Evolutionary conservation across 192 early-diverging fungal genomes (phyloP).

Genomic region (Backusella circina): DNA sequence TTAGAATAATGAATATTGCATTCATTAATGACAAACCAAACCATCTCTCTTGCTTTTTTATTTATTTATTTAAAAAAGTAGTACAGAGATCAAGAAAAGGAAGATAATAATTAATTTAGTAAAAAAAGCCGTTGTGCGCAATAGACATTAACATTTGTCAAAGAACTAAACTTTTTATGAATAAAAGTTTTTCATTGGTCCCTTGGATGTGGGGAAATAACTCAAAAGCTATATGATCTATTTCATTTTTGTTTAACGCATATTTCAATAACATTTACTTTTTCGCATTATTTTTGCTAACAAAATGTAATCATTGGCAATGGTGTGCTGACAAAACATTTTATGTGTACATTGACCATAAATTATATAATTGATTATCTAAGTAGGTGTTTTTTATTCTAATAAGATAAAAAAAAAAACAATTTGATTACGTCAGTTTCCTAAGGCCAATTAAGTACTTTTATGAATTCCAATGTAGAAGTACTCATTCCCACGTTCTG

Average conservation of each 20-base stretch:
- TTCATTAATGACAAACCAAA: neutral
- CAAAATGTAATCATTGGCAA: neutral
- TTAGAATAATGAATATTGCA: neutral
- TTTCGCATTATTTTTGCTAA: neutral
- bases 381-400: neutral
- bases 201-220: neutral
- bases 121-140: neutral
- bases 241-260: neutral
- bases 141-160: neutral
- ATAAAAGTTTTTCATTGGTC: neutral
- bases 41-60: too few species aligned
- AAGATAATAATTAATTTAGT: neutral
- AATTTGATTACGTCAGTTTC: neutral
- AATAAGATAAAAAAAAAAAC: neutral
- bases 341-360: neutral
- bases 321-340: neutral
- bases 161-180: neutral
- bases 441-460: neutral
- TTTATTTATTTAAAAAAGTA: neutral
- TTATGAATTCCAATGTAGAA: neutral
- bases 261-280: neutral
- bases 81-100: neutral
- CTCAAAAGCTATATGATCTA: neutral
- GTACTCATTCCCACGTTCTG: neutral
- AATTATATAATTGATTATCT: neutral